These are phyloP conservation scores for Chalciporus piperatus DNA, from an alignment of 768 basidiomycete genomes.

Conservation along the genomic window DNA sequence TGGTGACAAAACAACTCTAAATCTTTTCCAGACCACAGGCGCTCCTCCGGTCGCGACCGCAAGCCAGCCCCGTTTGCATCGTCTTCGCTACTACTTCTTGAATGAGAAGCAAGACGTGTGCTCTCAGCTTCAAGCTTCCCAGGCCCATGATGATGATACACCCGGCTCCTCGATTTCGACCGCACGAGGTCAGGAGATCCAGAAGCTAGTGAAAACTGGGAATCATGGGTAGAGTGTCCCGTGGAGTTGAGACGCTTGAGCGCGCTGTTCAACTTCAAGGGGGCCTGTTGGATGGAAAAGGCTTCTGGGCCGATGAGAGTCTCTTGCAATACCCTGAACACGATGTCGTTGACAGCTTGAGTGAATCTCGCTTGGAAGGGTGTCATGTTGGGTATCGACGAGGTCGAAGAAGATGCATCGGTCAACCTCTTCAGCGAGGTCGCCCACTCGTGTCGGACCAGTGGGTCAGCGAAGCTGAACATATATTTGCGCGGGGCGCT, in stretches of 20 bases:
- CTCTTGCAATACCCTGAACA: conserved; percentile 83
- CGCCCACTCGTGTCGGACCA: conserved; percentile 73
- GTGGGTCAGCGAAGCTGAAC: conserved; percentile 86
- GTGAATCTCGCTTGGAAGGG: conserved; percentile 46
- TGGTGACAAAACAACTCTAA: conserved; percentile 83
- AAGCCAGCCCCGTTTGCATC: conserved; percentile 30
- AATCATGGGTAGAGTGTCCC: conserved; percentile 14
- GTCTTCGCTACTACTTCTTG: conserved; percentile 30
- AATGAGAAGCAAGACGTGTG: conserved; percentile 19
- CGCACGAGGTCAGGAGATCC: conserved; percentile 45
- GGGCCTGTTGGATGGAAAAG: conserved; percentile 15
- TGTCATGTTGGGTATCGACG: conserved; percentile 30
- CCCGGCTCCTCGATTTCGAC: conserved; percentile 68
- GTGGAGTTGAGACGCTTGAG: conserved; percentile 32
- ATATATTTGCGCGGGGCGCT: conserved; percentile 83
- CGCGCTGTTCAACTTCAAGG: conserved; percentile 33
- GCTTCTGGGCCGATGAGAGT: conserved; percentile 55
- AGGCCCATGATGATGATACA: conserved; percentile 61
- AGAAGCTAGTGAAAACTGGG: conserved; percentile 26
- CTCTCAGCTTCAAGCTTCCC: conserved; percentile 64
- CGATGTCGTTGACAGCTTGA: conserved; percentile 68
- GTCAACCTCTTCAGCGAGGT: conserved; percentile 66
- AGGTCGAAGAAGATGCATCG: conserved; percentile 42
- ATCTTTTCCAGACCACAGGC: conserved; percentile 78
- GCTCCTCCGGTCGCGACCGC: conserved; percentile 41